Percentiles rank a stretch among this genome's conserved stretches.
phyloP scores from a whole-genome alignment of 2,329 filamentous ascomycete genomes.

The Annulohypoxylon truncatum region DNA sequence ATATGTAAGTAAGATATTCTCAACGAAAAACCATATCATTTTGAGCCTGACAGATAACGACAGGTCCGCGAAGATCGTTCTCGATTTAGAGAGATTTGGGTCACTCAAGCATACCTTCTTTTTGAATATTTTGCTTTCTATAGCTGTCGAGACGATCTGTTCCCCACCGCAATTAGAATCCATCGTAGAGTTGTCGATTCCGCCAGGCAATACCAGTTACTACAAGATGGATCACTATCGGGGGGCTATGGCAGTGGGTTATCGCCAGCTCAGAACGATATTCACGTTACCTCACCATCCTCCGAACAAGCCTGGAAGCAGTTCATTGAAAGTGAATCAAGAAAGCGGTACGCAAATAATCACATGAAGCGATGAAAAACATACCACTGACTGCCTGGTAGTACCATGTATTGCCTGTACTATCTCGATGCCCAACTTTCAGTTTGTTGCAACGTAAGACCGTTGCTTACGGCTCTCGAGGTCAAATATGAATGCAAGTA shows the following conservation, averaged over 20 bases:
- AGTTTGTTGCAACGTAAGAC: slow-evolving; percentile 20
- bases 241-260: not conserved
- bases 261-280: not conserved
- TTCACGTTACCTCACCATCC: slow-evolving; percentile 34
- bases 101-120: slow-evolving; percentile 20
- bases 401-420: slow-evolving; percentile 26
- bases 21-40: not conserved
- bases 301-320: slow-evolving; percentile 57
- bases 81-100: slow-evolving; percentile 22
- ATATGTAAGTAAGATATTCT: slow-evolving; percentile 6
- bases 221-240: slow-evolving; percentile 7
- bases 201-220: slow-evolving; percentile 11
- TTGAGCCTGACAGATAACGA: not conserved
- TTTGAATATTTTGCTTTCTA: slow-evolving; percentile 26
- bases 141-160: slow-evolving; percentile 22
- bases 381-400: not conserved
- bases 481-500: slow-evolving; percentile 17
- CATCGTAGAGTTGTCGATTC: slow-evolving; percentile 24
- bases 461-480: slow-evolving; percentile 17
- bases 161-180: slow-evolving; percentile 17
- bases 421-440: slow-evolving; percentile 27
- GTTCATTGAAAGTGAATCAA: slow-evolving; percentile 57
- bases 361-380: not conserved
- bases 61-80: slow-evolving; percentile 6
- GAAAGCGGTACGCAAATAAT: slow-evolving; percentile 40